Conservation (phyloP, 306 rosid genomes). For the Pueraria montana region DNA sequence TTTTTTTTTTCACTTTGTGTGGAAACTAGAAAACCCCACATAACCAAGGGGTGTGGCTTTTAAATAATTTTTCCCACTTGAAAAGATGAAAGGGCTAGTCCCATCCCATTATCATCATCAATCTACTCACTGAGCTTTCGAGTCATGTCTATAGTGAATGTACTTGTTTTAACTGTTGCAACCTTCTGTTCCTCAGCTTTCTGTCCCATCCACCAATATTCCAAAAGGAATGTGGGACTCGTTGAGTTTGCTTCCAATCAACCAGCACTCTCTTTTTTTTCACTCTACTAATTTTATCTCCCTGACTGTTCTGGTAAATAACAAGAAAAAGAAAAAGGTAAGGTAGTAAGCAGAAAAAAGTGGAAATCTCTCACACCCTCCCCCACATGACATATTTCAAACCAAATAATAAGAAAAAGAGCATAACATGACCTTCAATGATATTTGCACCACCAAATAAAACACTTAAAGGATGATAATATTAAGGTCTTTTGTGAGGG, state of each 20-base stretch:
- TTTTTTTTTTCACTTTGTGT: background rate
- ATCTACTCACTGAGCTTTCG: slow-evolving; percentile 70
- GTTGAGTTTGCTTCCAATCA: slow-evolving; percentile 66
- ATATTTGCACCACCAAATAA: slow-evolving; percentile 44
- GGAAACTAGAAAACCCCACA: slow-evolving; percentile 37
- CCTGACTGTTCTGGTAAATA: slow-evolving; percentile 59
- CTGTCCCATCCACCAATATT: slow-evolving; percentile 97
- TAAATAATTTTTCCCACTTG: slow-evolving; percentile 76
- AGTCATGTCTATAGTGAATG: slow-evolving; percentile 72
- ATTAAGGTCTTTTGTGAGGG: slow-evolving; percentile 37
- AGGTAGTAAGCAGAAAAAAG: slow-evolving; percentile 23
- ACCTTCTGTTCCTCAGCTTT: slow-evolving; percentile 97
- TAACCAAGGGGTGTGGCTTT: slow-evolving; percentile 38
- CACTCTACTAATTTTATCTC: slow-evolving; percentile 46
- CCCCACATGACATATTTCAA: slow-evolving; percentile 41
- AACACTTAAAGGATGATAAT: slow-evolving; percentile 11
- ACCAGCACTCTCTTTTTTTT: slow-evolving; percentile 56
- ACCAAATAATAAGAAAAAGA: slow-evolving; percentile 18
- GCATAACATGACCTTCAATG: slow-evolving; percentile 51
- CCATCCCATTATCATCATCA: slow-evolving; percentile 65
- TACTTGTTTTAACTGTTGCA: slow-evolving; percentile 76
- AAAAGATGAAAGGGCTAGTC: slow-evolving; percentile 73
- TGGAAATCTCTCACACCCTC: slow-evolving; percentile 40
- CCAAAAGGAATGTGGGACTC: slow-evolving; percentile 88
- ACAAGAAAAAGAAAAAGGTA: slow-evolving; percentile 45